These are phyloP conservation scores for Pythium graminicola DNA, from an alignment of 352 stramenopile genomes.

Conservation along the genomic window DNA sequence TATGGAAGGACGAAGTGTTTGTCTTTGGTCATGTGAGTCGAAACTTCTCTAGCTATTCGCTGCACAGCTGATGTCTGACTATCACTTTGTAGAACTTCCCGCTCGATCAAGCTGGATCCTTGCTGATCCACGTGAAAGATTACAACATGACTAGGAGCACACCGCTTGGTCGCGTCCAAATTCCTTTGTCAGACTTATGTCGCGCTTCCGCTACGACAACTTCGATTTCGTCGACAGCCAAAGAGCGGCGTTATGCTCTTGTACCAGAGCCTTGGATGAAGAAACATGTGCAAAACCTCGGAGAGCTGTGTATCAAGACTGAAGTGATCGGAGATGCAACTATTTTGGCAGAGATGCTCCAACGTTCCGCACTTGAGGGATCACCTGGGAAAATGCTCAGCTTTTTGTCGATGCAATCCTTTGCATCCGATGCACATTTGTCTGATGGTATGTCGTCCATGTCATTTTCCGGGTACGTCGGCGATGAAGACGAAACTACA, in stretches of 20 bases:
- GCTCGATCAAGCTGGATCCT: constrained; percentile 32
- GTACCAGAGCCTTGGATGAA: constrained; percentile 71
- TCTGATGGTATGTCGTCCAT: constrained; percentile 12
- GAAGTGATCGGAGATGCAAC: constrained; percentile 57
- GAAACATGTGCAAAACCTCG: constrained; percentile 42
- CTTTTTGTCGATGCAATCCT: constrained; percentile 48
- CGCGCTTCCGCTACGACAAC: constrained; percentile 43
- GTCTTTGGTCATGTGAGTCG: constrained; percentile 50
- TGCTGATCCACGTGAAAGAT: constrained; percentile 70
- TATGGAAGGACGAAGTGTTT: constrained; percentile 60
- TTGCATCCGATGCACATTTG: constrained; percentile 37
- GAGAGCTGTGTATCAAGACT: constrained; percentile 61
- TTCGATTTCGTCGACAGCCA: constrained; percentile 42
- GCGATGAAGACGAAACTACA: constrained; percentile 42
- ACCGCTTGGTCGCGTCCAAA: constrained; percentile 56
- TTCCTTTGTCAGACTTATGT: constrained; percentile 55
- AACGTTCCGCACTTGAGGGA: constrained; percentile 24
- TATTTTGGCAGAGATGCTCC: constrained; percentile 44
- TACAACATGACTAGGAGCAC: constrained; percentile 67
- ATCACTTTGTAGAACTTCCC: constrained; percentile 32
- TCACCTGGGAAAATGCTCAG: constrained; percentile 45
- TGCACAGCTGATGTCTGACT: neutral
- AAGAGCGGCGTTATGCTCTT: constrained; percentile 50
- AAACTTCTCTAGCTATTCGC: neutral
- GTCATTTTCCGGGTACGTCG: constrained; percentile 7